Conservation (phyloP, 108 stramenopile genomes). For the Epipyxis sp. region DNA sequence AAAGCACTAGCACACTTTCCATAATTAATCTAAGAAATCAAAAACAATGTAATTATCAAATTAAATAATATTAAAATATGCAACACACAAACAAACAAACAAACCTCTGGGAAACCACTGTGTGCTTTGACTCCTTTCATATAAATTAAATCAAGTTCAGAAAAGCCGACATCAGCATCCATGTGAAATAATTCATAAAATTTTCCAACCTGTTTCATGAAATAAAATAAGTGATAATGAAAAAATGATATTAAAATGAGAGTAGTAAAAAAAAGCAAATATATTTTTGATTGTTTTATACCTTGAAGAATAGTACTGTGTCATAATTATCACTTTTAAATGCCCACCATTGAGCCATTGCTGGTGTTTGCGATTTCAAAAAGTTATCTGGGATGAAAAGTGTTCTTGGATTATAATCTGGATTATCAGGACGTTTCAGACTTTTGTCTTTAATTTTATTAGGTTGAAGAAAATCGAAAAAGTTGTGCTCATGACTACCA, state of each 20-base stretch:
- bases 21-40: too few relatives aligned
- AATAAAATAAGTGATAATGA: conserved; percentile 54
- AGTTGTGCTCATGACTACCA: conserved; percentile 85
- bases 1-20: conserved; percentile 75
- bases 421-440: conserved; percentile 60
- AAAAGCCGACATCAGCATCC: conserved; percentile 92
- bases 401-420: conserved; percentile 80
- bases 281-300: too few relatives aligned
- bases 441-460: conserved; percentile 59
- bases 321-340: conserved; percentile 92
- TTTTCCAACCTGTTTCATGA: too few relatives aligned
- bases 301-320: conserved; percentile 93
- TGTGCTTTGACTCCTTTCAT: conserved; percentile 95
- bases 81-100: too few relatives aligned
- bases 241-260: too few relatives aligned
- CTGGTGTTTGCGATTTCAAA: conserved; percentile 60
- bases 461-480: conserved; percentile 65
- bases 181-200: conserved; percentile 88
- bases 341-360: conserved; percentile 94
- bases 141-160: conserved; percentile 77
- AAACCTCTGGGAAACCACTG: conserved; percentile 92
- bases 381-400: conserved; percentile 60
- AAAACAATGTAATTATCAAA: too few relatives aligned
- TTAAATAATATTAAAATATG: too few relatives aligned
- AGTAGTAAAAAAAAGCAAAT: too few relatives aligned